Evolutionary conservation across 345 rosid species (phyloP), one percentile per base, ranked within the genome.

Genomic region (Salix dunnii): DNA sequence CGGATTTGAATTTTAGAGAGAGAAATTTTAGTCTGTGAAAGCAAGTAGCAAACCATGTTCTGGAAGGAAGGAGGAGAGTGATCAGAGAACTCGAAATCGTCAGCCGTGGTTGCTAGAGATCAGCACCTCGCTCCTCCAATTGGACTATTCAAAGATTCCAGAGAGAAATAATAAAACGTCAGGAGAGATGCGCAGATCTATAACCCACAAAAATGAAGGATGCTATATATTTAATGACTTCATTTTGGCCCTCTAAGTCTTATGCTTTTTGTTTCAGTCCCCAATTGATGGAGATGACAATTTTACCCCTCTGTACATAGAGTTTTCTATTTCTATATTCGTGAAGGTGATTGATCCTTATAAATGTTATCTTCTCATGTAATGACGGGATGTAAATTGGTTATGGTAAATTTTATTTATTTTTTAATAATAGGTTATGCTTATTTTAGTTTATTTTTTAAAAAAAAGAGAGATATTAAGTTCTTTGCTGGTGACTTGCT

Each of bases 31-130:
- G 20, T 6, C 1, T 18, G 17, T 28, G 17, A 31, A 28, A 64
- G 18, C n/a, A 18, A 6, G 35, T 7, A 31, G 5, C 38, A 2
- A 30, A 64, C 68, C 68, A 64, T 64, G 36, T 27, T 64, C 31
- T 64, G 33, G n/a, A 33, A 55, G 62, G 62, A 55, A 55, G 62
- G 62, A 55, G 62, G 13, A 55, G 62, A 55, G 11, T 55, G 46
- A 42, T 42, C 23, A 40, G 20, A 51, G 27, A 72, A 73, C 17
- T 48, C 58, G 62, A 68, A 73, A 68, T 68, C 73, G 38, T 64
- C 68, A 18, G 25, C 40, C 40, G 31, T 64, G 68, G 36, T 21
- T 17, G 40, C 38, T 2, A 64, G 68, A 30, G 68, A 64, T 64
- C 40, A 64, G 68, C 40, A 16, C 33, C 62, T 55, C 62, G 35